Evolutionary conservation across 75 land plant genomes (phyloP).

Genomic region (Isoetes taiwanensis): DNA sequence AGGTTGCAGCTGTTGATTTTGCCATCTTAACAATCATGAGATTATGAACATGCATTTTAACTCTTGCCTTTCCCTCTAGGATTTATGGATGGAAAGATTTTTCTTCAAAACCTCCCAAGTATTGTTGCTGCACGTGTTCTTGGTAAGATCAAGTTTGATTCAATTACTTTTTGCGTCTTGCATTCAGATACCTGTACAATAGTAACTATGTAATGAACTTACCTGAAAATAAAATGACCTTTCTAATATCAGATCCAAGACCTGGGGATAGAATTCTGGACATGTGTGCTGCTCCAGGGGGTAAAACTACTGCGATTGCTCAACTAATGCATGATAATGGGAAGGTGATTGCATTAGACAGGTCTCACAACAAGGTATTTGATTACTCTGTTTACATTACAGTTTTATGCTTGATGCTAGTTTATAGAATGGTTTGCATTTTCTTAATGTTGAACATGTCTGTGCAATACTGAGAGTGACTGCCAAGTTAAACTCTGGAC

Average conservation of each 20-base stretch:
- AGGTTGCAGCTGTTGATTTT: no score
- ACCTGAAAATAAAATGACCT: neutral
- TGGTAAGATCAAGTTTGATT: conserved; percentile 38
- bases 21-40: no score
- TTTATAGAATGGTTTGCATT: no score
- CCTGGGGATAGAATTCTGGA: conserved; percentile 75
- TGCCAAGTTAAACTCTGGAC: no score
- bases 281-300: conserved; percentile 99
- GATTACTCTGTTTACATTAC: no score
- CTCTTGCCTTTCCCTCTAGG: conserved; percentile 41
- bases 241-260: conserved; percentile 58
- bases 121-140: conserved; percentile 72
- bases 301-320: conserved; percentile 93
- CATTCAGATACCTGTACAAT: neutral
- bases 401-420: no score
- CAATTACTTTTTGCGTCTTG: no score
- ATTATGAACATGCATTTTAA: no score
- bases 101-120: conserved; percentile 95
- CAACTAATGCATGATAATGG: conserved; percentile 82
- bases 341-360: conserved; percentile 68
- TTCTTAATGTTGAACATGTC: no score
- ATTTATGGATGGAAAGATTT: conserved; percentile 80
- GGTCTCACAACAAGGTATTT: conserved; percentile 90
- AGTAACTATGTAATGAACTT: neutral
- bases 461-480: no score